Evolutionary conservation across 768 basidiomycete species (phyloP), one percentile per base, ranked within the genome.

Genomic region (Lactifluus volemus): DNA sequence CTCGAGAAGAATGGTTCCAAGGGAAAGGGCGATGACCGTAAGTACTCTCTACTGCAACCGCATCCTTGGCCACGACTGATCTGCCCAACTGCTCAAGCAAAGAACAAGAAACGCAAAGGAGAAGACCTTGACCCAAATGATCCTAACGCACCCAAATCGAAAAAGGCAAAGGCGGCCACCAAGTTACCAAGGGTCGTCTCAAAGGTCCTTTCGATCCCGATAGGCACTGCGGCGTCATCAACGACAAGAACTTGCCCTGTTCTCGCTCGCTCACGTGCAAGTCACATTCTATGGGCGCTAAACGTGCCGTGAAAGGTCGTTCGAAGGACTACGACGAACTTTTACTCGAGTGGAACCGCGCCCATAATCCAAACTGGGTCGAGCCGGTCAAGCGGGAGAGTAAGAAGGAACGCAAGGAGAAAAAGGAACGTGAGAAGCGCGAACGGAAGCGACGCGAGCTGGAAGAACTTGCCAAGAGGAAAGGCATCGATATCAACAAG

Each of bases 261-360:
- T 92, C 93, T 12, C 89, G 96, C 30, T 93, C 93, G 7, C 81
- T 99, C 41, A 98, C 96, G 0, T 99, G 96, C 78, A 99, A 99
- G 74, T 92, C 96, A 5, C 96, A 99, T 71, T 88, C 92, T 2
- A 96, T 99, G 87, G 92, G 92, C 14, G 89, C 92, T 11, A 99
- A 99, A 73, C 88, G 96, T 17, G 84, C 89, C 9, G 95, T 99
- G 1, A 81, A 82, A 63, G 92, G 92, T 38, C 90, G 96, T 4
- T 89, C 90, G 0, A 81, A 86, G 55, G 72, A 75, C 7, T 98
- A 92, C 69, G 94, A 97, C 68, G 86, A 87, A 47, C 81, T 99
- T 4, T 80, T 95, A 17, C 79, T 92, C 29, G 95, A 98, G 55
- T 98, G 92, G 92, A 88, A 92, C 68, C 84, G 89, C 38, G 86